Percentiles rank a stretch among this genome's conserved stretches.
These are phyloP conservation scores for Aegilops bicornis DNA, from an alignment of 176 grass and related monocot genomes.

Conservation along the genomic window DNA sequence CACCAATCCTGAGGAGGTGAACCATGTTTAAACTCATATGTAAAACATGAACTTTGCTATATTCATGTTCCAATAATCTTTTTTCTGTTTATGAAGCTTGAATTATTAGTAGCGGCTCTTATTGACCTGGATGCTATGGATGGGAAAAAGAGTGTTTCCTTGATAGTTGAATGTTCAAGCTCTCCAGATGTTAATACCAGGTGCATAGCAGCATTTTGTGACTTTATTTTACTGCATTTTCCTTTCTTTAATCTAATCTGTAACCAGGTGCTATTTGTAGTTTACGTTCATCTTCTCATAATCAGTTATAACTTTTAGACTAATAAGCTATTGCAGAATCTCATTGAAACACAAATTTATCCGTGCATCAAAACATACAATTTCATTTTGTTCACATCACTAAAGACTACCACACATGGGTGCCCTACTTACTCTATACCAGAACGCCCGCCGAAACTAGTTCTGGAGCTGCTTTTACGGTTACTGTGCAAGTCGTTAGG, in stretches of 20 bases:
- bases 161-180: slow-evolving; percentile 91
- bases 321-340: no score
- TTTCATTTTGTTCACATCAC: no score
- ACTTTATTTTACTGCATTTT: background rate
- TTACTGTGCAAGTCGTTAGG: no score
- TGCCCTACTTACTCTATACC: no score
- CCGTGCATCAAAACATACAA: no score
- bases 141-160: slow-evolving; percentile 83
- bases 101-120: slow-evolving; percentile 86
- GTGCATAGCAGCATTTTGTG: slow-evolving; percentile 31
- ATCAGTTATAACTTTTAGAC: background rate
- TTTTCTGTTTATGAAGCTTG: slow-evolving; percentile 72
- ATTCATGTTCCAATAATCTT: background rate
- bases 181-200: slow-evolving; percentile 98
- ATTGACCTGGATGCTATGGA: slow-evolving; percentile 99
- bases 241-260: background rate
- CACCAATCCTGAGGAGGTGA: slow-evolving; percentile 93
- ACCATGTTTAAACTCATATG: background rate
- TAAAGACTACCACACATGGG: no score
- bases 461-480: no score
- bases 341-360: no score
- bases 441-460: no score
- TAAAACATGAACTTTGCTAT: slow-evolving; percentile 11
- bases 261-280: background rate
- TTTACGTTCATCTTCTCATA: background rate